phyloP scores from a whole-genome alignment of 768 basidiomycete species.

The Lactifluus rugatus region DNA sequence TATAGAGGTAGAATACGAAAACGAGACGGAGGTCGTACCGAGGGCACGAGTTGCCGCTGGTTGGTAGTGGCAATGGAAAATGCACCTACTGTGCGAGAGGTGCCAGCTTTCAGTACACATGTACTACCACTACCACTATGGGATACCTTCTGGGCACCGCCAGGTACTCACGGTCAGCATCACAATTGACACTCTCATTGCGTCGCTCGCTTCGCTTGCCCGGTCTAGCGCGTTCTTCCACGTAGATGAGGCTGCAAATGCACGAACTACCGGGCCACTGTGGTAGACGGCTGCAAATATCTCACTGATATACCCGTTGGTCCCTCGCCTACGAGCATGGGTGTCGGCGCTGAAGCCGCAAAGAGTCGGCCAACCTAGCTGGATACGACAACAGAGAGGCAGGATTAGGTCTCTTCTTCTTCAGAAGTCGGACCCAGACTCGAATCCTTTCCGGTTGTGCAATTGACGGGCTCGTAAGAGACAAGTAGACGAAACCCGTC shows the following conservation, averaged over 20 bases:
- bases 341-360: background rate
- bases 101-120: background rate
- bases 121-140: background rate
- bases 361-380: background rate
- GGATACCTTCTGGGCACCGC: background rate
- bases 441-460: background rate
- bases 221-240: background rate
- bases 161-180: background rate
- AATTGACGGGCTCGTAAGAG: background rate
- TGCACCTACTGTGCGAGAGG: background rate
- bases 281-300: background rate
- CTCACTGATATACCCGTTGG: background rate
- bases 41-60: background rate
- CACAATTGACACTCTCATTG: background rate
- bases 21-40: constrained; percentile 9
- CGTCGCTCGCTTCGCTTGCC: background rate
- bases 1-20: constrained; percentile 15
- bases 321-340: background rate
- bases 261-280: background rate
- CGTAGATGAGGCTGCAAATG: background rate
- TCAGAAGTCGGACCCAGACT: no score
- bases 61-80: constrained; percentile 9
- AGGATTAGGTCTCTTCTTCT: background rate
- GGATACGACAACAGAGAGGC: background rate
- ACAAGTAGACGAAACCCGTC: background rate